Evolutionary conservation across 257 asterid species (phyloP).

Genomic region (Prunella vulgaris): DNA sequence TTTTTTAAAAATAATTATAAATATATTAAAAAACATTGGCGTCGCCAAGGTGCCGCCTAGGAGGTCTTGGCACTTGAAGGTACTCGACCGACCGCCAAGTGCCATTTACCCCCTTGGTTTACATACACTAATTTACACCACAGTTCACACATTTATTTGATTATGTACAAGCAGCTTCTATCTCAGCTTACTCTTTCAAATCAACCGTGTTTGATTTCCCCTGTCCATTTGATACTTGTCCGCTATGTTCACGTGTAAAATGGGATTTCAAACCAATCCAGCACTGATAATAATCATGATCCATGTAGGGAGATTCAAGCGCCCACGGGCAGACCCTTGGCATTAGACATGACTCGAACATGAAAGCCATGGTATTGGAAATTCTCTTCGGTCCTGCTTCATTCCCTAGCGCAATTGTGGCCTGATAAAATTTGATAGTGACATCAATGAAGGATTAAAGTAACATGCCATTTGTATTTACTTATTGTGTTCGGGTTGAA

Average conservation of each 20-base stretch:
- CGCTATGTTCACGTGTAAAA: slow-evolving; percentile 36
- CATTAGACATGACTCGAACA: slow-evolving; percentile 91
- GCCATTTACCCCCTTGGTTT: no score
- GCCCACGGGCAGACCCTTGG: slow-evolving; percentile 95
- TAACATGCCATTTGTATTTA: not conserved
- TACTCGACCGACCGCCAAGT: no score
- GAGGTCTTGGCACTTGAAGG: no score
- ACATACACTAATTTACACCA: not conserved
- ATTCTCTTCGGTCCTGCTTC: slow-evolving; percentile 70
- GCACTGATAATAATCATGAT: slow-evolving; percentile 83
- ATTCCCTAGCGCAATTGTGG: slow-evolving; percentile 64
- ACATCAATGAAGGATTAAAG: slow-evolving; percentile 6
- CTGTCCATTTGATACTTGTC: slow-evolving; percentile 27
- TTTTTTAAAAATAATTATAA: no score
- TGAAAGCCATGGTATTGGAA: slow-evolving; percentile 78
- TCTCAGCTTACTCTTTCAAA: not conserved
- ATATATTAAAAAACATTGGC: no score
- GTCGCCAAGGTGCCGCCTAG: no score
- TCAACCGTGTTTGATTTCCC: not conserved
- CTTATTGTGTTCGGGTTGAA: not conserved
- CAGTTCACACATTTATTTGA: not conserved
- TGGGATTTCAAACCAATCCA: slow-evolving; percentile 97
- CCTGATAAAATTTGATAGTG: slow-evolving; percentile 36
- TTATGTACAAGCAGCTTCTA: slow-evolving; percentile 10
- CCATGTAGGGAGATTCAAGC: slow-evolving; percentile 72